Evolutionary conservation across 2,329 filamentous ascomycete genomes (phyloP).

Genomic region (Calonectria hawksworthii): DNA sequence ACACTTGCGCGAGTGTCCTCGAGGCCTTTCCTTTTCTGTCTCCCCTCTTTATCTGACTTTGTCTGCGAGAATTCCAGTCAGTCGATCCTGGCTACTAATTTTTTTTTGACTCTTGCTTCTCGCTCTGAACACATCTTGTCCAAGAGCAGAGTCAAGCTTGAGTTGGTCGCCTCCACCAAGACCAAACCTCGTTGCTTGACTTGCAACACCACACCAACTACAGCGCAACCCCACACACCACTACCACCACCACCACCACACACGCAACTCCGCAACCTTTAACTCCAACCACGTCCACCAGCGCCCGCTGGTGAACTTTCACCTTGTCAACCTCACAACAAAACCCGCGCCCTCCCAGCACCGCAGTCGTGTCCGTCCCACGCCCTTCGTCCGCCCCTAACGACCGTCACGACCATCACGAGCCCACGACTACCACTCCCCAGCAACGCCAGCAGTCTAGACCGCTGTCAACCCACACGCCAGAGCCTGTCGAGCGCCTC

Average conservation of each 20-base stretch:
- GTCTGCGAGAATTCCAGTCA: slow-evolving; percentile 22
- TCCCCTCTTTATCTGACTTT: slow-evolving; percentile 12
- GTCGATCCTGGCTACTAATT: slow-evolving; percentile 4
- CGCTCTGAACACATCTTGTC: not conserved
- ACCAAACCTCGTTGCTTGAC: slow-evolving; percentile 26
- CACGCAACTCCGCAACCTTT: slow-evolving; percentile 8
- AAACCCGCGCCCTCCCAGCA: slow-evolving; percentile 39
- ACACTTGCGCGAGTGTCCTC: slow-evolving; percentile 27
- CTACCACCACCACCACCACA: not conserved
- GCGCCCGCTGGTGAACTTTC: slow-evolving; percentile 57
- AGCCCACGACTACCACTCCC: slow-evolving; percentile 57
- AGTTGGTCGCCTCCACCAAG: slow-evolving; percentile 23
- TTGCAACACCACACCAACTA: slow-evolving; percentile 36
- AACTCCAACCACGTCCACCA: slow-evolving; percentile 48
- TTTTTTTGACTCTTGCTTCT: not conserved
- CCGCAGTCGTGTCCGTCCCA: slow-evolving; percentile 63
- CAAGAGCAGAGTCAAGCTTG: slow-evolving; percentile 11
- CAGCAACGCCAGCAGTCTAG: slow-evolving; percentile 60
- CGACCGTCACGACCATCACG: slow-evolving; percentile 70
- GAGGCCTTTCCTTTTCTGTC: slow-evolving; percentile 20
- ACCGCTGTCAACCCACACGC: slow-evolving; percentile 44
- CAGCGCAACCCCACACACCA: slow-evolving; percentile 35
- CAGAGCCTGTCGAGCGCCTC: slow-evolving; percentile 57
- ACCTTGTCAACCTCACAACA: slow-evolving; percentile 60
- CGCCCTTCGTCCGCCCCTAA: slow-evolving; percentile 56